Base-by-base conservation (phyloP, 768 basidiomycete species). In the Mycena albidolilacea region DNA sequence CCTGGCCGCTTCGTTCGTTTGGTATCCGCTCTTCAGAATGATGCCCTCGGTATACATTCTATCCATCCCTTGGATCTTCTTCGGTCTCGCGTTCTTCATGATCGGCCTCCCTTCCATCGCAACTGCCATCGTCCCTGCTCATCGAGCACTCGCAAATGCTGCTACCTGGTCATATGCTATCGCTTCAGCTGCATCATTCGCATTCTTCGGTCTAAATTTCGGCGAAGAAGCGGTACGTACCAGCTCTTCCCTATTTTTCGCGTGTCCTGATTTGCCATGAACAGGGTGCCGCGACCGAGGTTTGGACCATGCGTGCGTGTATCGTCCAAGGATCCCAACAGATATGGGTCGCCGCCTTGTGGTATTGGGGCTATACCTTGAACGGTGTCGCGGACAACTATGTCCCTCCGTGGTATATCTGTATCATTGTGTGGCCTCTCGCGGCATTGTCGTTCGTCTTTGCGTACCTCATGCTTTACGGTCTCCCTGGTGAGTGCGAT, bases 291-390 rank as follows among this genome's bases (percentile, higher is more conserved):
- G 95, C 97, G 1, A 97, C 97, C 8, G 97, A 98, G 81, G 91
- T 97, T 17, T 98, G 97, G 97, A 94, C 92, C 39, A 80, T 96
- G 71, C 90, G 97, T 41, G 97, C 97, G 14, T 97, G 96, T 80
- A 85, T 97, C 73, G 97, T 98, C 0, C 97, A 98, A 83, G 97
- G 97, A 50, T 93, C 96, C 11, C 97, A 98, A 77, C 97, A 97
- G 82, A 90, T 98, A 48, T 98, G 97, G 97, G 93, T 97, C 15
- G 94, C 97, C 4, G 97, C 94, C 9, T 84, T 98, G 46, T 98
- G 97, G 97, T 98, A 95, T 79, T 98, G 97, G 97, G 97, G 97
- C 75, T 90, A 92, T 82, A 89, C 90, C 41, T 85, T 98, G 71
- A 93, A 93, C 79, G 84, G 86, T 9, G 84, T 85, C 23, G 55